Evolutionary conservation across 2,329 filamentous ascomycete genomes (phyloP).

Genomic region (Neofusicoccum kwambonambiense): DNA sequence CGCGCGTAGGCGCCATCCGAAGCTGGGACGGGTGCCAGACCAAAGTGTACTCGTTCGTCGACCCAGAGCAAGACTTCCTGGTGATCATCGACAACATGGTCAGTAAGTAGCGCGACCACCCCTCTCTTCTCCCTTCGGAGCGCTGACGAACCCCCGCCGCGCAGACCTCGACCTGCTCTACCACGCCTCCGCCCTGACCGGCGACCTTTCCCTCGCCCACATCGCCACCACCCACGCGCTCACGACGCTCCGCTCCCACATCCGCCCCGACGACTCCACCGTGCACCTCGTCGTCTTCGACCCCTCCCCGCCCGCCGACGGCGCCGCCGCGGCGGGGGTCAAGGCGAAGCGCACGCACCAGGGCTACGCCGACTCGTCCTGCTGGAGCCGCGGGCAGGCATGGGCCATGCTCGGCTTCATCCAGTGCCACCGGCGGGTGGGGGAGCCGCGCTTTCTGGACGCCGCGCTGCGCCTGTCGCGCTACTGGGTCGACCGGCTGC

Average conservation of each 20-base stretch:
- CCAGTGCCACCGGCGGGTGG: slow-evolving; percentile 45
- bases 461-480: slow-evolving; percentile 44
- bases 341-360: slow-evolving; percentile 52
- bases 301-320: slow-evolving; percentile 37
- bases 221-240: slow-evolving; percentile 43
- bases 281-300: slow-evolving; percentile 50
- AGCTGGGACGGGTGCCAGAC: slow-evolving; percentile 49
- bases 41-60: slow-evolving; percentile 37
- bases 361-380: slow-evolving; percentile 45
- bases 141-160: no score
- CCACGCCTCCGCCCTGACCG: slow-evolving; percentile 38
- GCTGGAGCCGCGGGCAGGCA: slow-evolving; percentile 51
- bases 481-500: slow-evolving; percentile 44
- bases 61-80: slow-evolving; percentile 39
- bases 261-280: slow-evolving; percentile 40
- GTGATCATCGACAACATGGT: slow-evolving; percentile 41
- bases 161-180: slow-evolving; percentile 47
- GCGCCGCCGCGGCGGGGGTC: not conserved
- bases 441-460: slow-evolving; percentile 38
- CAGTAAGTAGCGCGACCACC: not conserved
- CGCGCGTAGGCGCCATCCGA: slow-evolving; percentile 35
- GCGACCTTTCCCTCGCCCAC: slow-evolving; percentile 30
- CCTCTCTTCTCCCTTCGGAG: no score
- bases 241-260: slow-evolving; percentile 41
- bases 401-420: slow-evolving; percentile 52